A percentile compares a stretch with the other conserved stretches of the same genome.
These are phyloP conservation scores for Wolfiporia cocos DNA, from an alignment of 1,284 basidiomycete species.

Conservation along the genomic window DNA sequence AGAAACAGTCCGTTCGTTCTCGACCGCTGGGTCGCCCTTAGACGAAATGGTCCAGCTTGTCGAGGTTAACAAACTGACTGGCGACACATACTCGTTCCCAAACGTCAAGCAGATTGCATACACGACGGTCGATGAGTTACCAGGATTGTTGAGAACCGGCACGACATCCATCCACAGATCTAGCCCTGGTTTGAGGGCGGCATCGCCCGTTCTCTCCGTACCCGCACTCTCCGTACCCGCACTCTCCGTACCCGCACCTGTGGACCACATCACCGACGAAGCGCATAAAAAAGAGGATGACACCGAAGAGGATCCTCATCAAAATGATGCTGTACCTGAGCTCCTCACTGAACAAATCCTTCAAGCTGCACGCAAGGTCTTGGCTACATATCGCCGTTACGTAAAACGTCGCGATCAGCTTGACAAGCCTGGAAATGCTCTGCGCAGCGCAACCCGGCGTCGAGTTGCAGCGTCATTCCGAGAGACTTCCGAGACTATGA, in stretches of 20 bases:
- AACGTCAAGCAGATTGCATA: conserved; percentile 29
- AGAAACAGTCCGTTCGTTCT: conserved; percentile 20
- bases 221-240: conserved; percentile 17
- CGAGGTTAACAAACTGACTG: conserved; percentile 10
- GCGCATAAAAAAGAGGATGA: too few species aligned
- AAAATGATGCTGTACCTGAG: too few species aligned
- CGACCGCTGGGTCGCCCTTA: conserved; percentile 19
- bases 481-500: conserved; percentile 23
- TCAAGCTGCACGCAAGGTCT: conserved; percentile 17
- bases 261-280: too few species aligned
- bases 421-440: too few species aligned
- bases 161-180: conserved; percentile 2
- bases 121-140: conserved; percentile 22
- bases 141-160: conserved; percentile 10
- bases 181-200: conserved; percentile 9
- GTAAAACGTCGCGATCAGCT: too few species aligned
- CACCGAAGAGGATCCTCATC: too few species aligned
- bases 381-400: too few species aligned
- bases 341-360: conserved; percentile 25
- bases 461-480: conserved; percentile 21
- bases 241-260: conserved; percentile 18
- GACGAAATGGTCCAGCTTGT: conserved; percentile 37
- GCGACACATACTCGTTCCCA: conserved; percentile 3
- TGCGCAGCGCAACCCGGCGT: background rate
- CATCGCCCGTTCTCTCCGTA: conserved; percentile 20